These are phyloP conservation scores for Neurospora sp. DNA, from an alignment of 495 filamentous ascomycete genomes.

Conservation along the genomic window DNA sequence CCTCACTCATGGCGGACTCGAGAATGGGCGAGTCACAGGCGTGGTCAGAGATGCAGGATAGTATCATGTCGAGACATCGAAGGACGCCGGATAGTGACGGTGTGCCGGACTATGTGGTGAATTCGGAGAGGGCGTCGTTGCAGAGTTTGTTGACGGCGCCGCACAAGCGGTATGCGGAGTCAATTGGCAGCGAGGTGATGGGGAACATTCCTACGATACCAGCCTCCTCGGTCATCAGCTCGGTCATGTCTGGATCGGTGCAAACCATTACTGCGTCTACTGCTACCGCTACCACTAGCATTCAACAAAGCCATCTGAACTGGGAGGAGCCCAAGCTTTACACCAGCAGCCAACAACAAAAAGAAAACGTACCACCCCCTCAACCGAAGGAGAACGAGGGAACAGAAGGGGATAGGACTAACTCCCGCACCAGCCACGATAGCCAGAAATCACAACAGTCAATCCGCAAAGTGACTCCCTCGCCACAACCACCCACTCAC, in stretches of 20 bases:
- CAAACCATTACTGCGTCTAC: neutral
- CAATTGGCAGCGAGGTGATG: neutral
- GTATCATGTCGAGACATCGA: neutral
- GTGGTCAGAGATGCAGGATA: neutral
- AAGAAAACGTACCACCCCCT: neutral
- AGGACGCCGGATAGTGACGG: neutral
- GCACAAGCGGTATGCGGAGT: neutral
- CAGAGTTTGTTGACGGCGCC: neutral
- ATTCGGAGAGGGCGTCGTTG: neutral
- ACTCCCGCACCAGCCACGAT: slow-evolving; percentile 16
- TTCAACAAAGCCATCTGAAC: neutral
- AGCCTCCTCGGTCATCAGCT: neutral
- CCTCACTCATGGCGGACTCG: slow-evolving; percentile 6
- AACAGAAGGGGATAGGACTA: neutral
- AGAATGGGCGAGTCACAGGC: slow-evolving; percentile 5
- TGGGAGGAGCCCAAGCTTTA: neutral
- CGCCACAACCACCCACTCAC: neutral
- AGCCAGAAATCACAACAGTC: slow-evolving; percentile 41
- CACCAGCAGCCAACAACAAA: neutral
- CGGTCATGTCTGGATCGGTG: neutral
- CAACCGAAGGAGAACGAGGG: slow-evolving; percentile 15
- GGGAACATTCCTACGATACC: neutral
- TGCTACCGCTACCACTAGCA: neutral
- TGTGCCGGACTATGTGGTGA: neutral
- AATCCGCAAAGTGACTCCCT: slow-evolving; percentile 18